These are phyloP conservation scores for Trichosanthes truncata DNA, from an alignment of 306 rosid genomes.

Conservation along the genomic window DNA sequence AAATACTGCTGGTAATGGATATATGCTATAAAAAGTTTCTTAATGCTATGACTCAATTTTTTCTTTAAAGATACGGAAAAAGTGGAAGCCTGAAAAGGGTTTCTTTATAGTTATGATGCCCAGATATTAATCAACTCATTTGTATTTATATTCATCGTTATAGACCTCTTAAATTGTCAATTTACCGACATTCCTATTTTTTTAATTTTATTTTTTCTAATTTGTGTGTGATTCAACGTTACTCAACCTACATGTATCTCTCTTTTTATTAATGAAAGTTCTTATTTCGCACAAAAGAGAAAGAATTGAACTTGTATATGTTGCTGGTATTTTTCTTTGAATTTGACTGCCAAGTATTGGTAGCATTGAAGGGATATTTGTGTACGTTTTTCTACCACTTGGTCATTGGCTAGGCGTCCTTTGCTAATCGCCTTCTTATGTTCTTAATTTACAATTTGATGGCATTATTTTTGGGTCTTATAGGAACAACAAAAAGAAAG, in stretches of 20 bases:
- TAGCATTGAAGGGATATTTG: not conserved
- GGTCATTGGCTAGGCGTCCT: not conserved
- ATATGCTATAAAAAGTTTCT: not conserved
- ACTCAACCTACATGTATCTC: not conserved
- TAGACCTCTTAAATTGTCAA: not conserved
- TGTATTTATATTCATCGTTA: slow-evolving; percentile 1
- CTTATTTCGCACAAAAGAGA: not conserved
- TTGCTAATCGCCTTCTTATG: not conserved
- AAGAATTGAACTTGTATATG: not conserved
- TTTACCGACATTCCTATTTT: not conserved
- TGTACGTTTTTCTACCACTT: not conserved
- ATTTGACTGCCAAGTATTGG: not conserved
- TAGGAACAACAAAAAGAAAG: slow-evolving; percentile 87
- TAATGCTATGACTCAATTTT: not conserved
- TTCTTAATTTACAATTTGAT: not conserved
- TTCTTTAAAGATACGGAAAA: not conserved
- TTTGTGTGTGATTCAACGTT: slow-evolving; percentile 9
- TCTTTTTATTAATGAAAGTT: not conserved
- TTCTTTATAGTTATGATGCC: slow-evolving; percentile 1
- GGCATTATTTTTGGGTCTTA: slow-evolving; percentile 24
- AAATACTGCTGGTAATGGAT: not conserved
- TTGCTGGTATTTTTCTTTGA: not conserved
- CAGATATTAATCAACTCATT: not conserved
- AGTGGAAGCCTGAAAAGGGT: not conserved
- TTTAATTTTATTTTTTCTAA: not conserved